A percentile compares a stretch with the other conserved stretches of the same genome.
phyloP scores from a whole-genome alignment of 2,329 filamentous ascomycete species.

The Alternaria brassicicola region DNA sequence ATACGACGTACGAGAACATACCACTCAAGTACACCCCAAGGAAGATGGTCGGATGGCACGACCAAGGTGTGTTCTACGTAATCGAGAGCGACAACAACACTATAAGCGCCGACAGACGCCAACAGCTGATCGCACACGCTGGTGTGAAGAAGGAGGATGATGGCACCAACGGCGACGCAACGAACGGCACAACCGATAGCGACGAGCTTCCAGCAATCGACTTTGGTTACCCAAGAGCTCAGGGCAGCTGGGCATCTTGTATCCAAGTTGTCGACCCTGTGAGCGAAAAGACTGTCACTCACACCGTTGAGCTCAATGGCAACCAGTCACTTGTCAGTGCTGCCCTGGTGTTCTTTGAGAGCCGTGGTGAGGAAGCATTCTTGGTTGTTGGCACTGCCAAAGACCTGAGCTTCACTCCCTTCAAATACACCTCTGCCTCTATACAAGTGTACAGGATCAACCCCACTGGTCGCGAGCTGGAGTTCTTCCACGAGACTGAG shows the following conservation, averaged over 20 bases:
- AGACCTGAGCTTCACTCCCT: constrained; percentile 81
- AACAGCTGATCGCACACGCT: constrained; percentile 75
- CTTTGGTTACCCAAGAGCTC: constrained; percentile 85
- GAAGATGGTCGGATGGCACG: constrained; percentile 84
- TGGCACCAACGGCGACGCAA: constrained; percentile 24
- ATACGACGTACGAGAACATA: constrained; percentile 84
- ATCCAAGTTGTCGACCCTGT: constrained; percentile 90
- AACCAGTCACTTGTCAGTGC: constrained; percentile 93
- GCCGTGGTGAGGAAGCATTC: constrained; percentile 81
- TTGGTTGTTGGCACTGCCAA: constrained; percentile 94
- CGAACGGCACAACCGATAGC: constrained; percentile 26
- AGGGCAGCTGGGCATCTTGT: constrained; percentile 92
- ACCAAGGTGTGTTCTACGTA: constrained; percentile 88
- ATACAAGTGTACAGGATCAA: constrained; percentile 92
- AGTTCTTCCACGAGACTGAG: constrained; percentile 96
- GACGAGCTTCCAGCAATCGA: constrained; percentile 74
- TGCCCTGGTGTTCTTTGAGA: constrained; percentile 82
- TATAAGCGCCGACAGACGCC: constrained; percentile 76
- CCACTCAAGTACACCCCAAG: constrained; percentile 89
- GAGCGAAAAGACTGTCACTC: constrained; percentile 70
- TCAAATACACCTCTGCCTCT: constrained; percentile 73
- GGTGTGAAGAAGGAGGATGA: constrained; percentile 45
- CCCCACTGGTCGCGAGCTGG: constrained; percentile 83
- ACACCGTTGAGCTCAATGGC: constrained; percentile 80
- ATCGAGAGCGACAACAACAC: constrained; percentile 94